These are phyloP conservation scores for Chaetomiaceae sp. DNA, from an alignment of 2,329 filamentous ascomycete species.

Conservation along the genomic window DNA sequence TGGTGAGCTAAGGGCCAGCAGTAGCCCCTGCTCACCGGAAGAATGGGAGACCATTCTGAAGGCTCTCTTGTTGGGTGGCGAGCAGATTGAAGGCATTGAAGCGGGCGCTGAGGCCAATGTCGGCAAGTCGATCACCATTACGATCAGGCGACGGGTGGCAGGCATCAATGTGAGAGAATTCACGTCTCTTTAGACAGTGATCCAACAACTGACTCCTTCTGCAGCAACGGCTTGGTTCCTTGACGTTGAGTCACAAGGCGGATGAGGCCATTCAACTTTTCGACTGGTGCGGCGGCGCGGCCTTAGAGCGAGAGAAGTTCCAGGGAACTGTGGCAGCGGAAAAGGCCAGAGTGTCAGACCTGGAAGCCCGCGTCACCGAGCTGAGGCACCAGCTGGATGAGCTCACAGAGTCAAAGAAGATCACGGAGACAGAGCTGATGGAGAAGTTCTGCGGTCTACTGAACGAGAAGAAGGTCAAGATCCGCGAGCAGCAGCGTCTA, in stretches of 20 bases:
- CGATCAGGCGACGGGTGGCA: constrained; percentile 57
- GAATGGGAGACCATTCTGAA: constrained; percentile 62
- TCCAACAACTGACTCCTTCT: neutral
- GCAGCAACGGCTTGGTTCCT: constrained; percentile 63
- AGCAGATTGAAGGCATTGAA: constrained; percentile 49
- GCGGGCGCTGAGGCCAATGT: constrained; percentile 52
- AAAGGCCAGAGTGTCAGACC: constrained; percentile 37
- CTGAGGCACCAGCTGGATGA: constrained; percentile 60
- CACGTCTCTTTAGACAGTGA: constrained; percentile 11
- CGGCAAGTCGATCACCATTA: constrained; percentile 51
- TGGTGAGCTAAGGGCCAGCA: constrained; percentile 46
- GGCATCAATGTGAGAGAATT: constrained; percentile 57
- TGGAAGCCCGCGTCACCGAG: constrained; percentile 51
- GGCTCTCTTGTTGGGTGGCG: constrained; percentile 47
- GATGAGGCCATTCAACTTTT: constrained; percentile 58
- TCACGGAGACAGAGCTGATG: constrained; percentile 60
- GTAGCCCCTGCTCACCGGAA: constrained; percentile 48
- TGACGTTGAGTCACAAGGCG: constrained; percentile 50
- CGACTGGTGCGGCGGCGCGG: constrained; percentile 61
- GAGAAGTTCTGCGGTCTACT: constrained; percentile 64
- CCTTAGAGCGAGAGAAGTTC: constrained; percentile 41
- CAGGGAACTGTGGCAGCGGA: constrained; percentile 38
- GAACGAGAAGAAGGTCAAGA: constrained; percentile 76
- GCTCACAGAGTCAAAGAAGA: constrained; percentile 58
- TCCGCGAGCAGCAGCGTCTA: constrained; percentile 63